Percentiles rank a stretch among this genome's conserved stretches.
Evolutionary conservation across 2,329 filamentous ascomycete species (phyloP).

Genomic region (Trichoderma sp.): DNA sequence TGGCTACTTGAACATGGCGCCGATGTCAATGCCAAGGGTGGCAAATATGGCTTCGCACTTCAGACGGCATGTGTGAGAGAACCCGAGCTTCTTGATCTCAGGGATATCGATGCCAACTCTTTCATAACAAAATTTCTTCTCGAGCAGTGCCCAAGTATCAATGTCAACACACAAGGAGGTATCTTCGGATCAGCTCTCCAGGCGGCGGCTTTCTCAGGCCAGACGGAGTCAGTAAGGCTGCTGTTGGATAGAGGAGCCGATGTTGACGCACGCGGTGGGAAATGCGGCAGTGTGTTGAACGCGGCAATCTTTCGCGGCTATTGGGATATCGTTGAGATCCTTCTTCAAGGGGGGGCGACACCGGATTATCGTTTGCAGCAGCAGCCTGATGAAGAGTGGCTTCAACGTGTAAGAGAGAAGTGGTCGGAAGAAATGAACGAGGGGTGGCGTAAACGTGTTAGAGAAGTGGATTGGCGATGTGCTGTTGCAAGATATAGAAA

Average conservation of each 20-base stretch:
- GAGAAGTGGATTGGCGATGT: not conserved
- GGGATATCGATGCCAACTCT: not conserved
- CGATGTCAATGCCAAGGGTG: not conserved
- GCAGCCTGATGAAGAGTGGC: not conserved
- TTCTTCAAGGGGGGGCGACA: not conserved
- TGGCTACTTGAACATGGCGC: constrained; percentile 12
- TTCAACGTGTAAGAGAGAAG: not conserved
- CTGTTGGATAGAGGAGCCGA: not conserved
- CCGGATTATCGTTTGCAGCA: not conserved
- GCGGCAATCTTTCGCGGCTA: not conserved
- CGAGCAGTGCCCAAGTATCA: not conserved
- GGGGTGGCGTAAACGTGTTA: not conserved
- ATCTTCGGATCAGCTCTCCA: not conserved
- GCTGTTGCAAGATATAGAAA: not conserved
- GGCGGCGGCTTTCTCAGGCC: not conserved
- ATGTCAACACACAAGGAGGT: not conserved
- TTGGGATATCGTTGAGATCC: not conserved
- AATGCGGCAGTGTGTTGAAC: not conserved
- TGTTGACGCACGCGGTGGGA: not conserved
- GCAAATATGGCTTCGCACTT: constrained; percentile 18
- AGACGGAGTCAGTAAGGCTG: not conserved
- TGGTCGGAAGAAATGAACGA: not conserved
- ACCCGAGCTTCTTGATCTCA: not conserved
- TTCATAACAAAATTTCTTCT: not conserved
- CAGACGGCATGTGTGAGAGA: constrained; percentile 14